Percentiles rank a stretch among this genome's conserved stretches.
phyloP scores from a whole-genome alignment of 805 yeast genomes.

The Yarrowia sp. region DNA sequence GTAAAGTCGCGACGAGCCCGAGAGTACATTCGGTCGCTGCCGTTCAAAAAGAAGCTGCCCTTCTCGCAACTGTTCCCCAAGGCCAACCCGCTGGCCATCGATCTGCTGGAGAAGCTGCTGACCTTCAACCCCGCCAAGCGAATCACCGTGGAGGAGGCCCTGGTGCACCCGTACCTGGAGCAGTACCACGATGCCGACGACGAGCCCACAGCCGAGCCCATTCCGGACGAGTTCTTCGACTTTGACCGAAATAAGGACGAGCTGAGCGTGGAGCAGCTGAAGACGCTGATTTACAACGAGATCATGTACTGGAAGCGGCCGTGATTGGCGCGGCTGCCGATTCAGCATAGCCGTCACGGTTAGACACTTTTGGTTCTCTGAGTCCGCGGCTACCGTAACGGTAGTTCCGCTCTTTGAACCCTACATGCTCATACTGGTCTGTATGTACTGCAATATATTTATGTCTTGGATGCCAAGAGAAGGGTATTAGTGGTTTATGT shows the following conservation, averaged over 20 bases:
- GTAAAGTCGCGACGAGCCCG: constrained; percentile 72
- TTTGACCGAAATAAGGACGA: constrained; percentile 84
- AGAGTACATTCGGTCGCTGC: constrained; percentile 80
- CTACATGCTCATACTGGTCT: too few species aligned
- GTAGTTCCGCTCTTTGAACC: too few species aligned
- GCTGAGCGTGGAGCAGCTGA: constrained; percentile 70
- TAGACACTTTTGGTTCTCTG: too few species aligned
- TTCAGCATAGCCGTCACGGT: too few species aligned
- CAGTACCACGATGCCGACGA: constrained; percentile 94
- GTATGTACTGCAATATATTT: not conserved
- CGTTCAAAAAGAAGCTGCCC: constrained; percentile 62
- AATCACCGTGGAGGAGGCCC: constrained; percentile 79
- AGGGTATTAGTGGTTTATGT: too few species aligned
- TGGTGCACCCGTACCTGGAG: constrained; percentile 78
- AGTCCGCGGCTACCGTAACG: too few species aligned
- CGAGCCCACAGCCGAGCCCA: constrained; percentile 81
- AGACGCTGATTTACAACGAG: constrained; percentile 74
- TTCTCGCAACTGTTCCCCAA: constrained; percentile 46
- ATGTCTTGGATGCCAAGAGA: not conserved
- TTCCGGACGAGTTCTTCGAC: constrained; percentile 83
- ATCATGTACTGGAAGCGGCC: constrained; percentile 48
- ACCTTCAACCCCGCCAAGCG: constrained; percentile 81
- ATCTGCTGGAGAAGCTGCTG: constrained; percentile 63
- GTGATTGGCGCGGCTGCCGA: not conserved
- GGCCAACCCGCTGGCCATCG: constrained; percentile 66